Evolutionary conservation across 139 green algal species (phyloP).

Genomic region (Auxenochlorella pyrenoidosa): DNA sequence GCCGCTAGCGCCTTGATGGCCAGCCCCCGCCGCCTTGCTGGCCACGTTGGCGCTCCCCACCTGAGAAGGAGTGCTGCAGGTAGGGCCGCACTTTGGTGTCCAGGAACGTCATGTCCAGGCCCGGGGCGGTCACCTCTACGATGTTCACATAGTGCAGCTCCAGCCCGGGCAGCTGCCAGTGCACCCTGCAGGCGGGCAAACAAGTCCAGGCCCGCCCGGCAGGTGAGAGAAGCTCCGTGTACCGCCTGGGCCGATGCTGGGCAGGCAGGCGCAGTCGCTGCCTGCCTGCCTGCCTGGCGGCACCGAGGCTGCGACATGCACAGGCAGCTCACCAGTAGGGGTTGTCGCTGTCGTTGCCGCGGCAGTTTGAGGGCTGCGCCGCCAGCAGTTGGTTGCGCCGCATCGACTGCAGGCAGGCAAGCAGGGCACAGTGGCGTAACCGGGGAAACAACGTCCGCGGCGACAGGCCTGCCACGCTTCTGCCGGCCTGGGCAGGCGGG

Average conservation of each 20-base stretch:
- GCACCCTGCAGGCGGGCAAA: conserved; percentile 11
- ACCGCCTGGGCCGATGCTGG: neutral
- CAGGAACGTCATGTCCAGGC: conserved; percentile 10
- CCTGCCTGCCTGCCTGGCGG: neutral
- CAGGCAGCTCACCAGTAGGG: conserved; percentile 16
- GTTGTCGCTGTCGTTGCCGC: conserved; percentile 30
- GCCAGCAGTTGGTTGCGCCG: conserved; percentile 5
- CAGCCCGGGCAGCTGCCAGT: conserved; percentile 34
- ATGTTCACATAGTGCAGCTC: conserved; percentile 32
- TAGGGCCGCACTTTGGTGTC: conserved; percentile 1
- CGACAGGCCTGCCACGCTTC: neutral
- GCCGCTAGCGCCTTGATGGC: too few species aligned
- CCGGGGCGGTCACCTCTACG: conserved; percentile 20
- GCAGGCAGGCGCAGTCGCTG: neutral
- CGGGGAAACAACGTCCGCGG: too few species aligned
- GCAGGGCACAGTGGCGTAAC: too few species aligned
- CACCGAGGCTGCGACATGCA: neutral
- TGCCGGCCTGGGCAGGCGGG: too few species aligned
- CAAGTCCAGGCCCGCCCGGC: neutral
- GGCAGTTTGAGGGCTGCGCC: conserved; percentile 27
- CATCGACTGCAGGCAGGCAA: conserved; percentile 3
- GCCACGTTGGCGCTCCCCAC: neutral
- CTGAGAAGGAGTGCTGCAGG: conserved; percentile 14
- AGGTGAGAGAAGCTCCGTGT: neutral
- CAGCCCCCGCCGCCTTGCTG: too few species aligned